These are phyloP conservation scores for Saprolegnia diclina DNA, from an alignment of 352 stramenopile species.

Conservation along the genomic window DNA sequence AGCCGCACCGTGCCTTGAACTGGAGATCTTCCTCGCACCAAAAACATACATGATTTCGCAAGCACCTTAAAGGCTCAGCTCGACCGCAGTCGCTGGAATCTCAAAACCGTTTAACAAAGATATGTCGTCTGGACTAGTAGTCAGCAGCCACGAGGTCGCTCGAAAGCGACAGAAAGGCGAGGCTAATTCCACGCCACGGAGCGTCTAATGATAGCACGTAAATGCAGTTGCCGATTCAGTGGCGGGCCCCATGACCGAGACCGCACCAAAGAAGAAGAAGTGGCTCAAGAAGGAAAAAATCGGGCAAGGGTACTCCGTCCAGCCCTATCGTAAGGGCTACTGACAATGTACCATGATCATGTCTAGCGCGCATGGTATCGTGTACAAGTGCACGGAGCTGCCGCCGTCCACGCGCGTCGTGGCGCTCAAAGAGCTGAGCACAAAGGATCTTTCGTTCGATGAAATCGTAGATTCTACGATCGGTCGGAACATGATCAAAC, in stretches of 20 bases:
- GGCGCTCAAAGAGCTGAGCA: slow-evolving; percentile 66
- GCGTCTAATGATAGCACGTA: neutral
- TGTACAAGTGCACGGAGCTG: slow-evolving; percentile 65
- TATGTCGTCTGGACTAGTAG: too few relatives aligned
- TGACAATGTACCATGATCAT: neutral
- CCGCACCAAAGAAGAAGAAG: slow-evolving; percentile 20
- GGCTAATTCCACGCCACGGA: neutral
- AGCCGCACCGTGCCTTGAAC: too few relatives aligned
- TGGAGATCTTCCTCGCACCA: too few relatives aligned
- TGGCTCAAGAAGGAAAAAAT: slow-evolving; percentile 76
- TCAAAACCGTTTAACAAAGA: too few relatives aligned
- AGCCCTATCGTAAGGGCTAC: neutral
- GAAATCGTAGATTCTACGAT: slow-evolving; percentile 34
- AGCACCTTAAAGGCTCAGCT: too few relatives aligned
- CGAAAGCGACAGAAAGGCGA: too few relatives aligned
- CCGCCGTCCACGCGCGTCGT: slow-evolving; percentile 42
- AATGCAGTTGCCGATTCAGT: neutral
- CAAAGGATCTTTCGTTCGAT: slow-evolving; percentile 39
- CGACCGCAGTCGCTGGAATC: too few relatives aligned
- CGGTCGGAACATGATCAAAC: too few relatives aligned
- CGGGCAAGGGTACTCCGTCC: slow-evolving; percentile 50
- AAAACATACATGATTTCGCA: too few relatives aligned
- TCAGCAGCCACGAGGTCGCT: too few relatives aligned
- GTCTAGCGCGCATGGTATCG: slow-evolving; percentile 47
- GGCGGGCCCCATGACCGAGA: neutral